Percentiles rank a stretch among this genome's conserved stretches.
Evolutionary conservation across 148 eudicot genomes (phyloP).

Genomic region (Dysphania ambrosioides): DNA sequence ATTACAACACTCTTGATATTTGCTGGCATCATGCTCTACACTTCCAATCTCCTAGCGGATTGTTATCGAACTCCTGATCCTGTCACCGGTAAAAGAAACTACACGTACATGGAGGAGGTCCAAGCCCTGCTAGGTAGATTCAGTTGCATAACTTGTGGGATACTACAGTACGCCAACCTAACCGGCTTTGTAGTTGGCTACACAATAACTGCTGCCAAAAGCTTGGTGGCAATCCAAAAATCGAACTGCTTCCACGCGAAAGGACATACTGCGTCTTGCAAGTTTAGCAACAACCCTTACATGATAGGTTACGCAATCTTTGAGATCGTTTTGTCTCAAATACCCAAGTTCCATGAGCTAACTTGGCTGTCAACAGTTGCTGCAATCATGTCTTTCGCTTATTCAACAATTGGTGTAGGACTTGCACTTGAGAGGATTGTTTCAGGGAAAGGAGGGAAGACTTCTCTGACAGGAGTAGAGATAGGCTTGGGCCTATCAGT

Average conservation of each 20-base stretch:
- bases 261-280: slow-evolving; percentile 51
- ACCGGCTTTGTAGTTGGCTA: slow-evolving; percentile 50
- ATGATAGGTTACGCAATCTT: slow-evolving; percentile 59
- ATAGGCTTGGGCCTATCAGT: slow-evolving; percentile 46
- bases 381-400: slow-evolving; percentile 67
- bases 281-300: slow-evolving; percentile 37
- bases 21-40: slow-evolving; percentile 43
- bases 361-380: slow-evolving; percentile 61
- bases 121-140: slow-evolving; percentile 41
- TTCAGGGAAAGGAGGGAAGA: slow-evolving; percentile 52
- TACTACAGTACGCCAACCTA: slow-evolving; percentile 47
- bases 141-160: slow-evolving; percentile 42
- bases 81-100: slow-evolving; percentile 49
- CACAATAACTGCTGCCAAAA: slow-evolving; percentile 60
- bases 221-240: slow-evolving; percentile 70
- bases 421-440: slow-evolving; percentile 54
- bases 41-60: slow-evolving; percentile 56
- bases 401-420: slow-evolving; percentile 63
- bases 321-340: slow-evolving; percentile 62
- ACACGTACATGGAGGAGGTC: slow-evolving; percentile 53
- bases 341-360: slow-evolving; percentile 59
- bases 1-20: slow-evolving; percentile 41
- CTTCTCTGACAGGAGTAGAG: slow-evolving; percentile 54
- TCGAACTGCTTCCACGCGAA: slow-evolving; percentile 56
- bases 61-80: slow-evolving; percentile 51